Evolutionary conservation across 129 eudicot species (phyloP).

Genomic region (Flaveria sonorensis): DNA sequence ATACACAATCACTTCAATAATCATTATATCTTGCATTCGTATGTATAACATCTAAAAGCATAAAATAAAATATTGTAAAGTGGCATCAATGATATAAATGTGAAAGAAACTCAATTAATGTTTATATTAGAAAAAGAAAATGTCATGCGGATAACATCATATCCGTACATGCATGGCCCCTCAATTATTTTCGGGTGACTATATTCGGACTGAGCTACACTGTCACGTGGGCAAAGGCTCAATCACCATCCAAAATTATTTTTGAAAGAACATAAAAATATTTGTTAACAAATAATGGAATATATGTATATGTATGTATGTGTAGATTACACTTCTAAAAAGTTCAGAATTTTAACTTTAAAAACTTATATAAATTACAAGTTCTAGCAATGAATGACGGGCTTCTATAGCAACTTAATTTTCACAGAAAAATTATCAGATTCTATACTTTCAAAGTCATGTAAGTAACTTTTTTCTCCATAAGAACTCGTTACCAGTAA

Average conservation of each 20-base stretch:
- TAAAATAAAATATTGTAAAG: background rate
- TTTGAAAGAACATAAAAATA: background rate
- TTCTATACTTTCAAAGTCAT: too few species aligned
- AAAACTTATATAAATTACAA: too few species aligned
- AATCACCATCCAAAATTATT: background rate
- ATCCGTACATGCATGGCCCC: constrained; percentile 11
- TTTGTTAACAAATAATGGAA: background rate
- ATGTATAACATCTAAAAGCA: background rate
- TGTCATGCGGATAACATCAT: background rate
- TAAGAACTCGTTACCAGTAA: too few species aligned
- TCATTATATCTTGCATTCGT: background rate
- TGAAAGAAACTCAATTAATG: background rate
- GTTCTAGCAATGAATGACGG: too few species aligned
- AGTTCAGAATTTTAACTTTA: too few species aligned
- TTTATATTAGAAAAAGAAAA: background rate
- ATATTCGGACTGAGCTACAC: background rate
- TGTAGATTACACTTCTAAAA: too few species aligned
- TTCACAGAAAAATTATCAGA: too few species aligned
- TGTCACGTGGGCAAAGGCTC: constrained; percentile 5
- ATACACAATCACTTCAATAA: background rate
- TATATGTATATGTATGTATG: too few species aligned
- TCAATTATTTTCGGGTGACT: background rate
- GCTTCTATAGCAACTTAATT: too few species aligned
- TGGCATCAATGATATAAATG: background rate
- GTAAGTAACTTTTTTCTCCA: too few species aligned